A percentile compares a stretch with the other conserved stretches of the same genome.
Conservation (phyloP, 345 rosid species). For the Rhizophora mangle region DNA sequence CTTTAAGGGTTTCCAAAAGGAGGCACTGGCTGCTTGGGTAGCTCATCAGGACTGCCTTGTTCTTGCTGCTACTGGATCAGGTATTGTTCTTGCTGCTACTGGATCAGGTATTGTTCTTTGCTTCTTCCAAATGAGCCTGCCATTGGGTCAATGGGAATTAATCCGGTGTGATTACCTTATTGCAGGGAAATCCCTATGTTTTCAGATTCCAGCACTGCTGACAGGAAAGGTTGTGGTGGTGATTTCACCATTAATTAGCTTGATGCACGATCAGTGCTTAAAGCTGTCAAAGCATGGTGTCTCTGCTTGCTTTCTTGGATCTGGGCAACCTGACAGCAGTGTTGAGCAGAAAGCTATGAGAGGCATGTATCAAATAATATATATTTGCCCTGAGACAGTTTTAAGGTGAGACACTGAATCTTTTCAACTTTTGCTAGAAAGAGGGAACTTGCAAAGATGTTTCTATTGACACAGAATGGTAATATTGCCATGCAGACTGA, state of each 20-base stretch:
- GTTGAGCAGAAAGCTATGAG: constrained; percentile 84
- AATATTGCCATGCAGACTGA: constrained; percentile 46
- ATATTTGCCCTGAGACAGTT: constrained; percentile 86
- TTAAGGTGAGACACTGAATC: constrained; percentile 39
- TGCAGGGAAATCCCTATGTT: constrained; percentile 86
- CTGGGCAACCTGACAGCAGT: constrained; percentile 81
- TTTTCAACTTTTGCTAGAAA: constrained; percentile 4
- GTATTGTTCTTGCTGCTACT: constrained; percentile 64
- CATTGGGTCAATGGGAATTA: background rate
- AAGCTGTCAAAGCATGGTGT: constrained; percentile 68
- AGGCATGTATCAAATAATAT: constrained; percentile 73
- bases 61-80: constrained; percentile 93
- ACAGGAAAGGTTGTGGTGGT: constrained; percentile 82
- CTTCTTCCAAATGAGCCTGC: background rate
- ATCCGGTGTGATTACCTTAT: constrained; percentile 8
- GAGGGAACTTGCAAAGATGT: constrained; percentile 1
- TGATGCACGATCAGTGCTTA: constrained; percentile 95
- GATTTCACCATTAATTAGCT: constrained; percentile 85
- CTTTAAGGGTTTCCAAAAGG: constrained; percentile 70
- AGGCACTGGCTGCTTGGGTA: constrained; percentile 72
- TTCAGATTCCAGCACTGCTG: constrained; percentile 82
- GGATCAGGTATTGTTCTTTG: constrained; percentile 63
- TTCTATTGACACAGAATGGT: constrained; percentile 9
- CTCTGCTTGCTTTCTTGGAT: constrained; percentile 94
- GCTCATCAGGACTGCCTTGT: constrained; percentile 76